Base-by-base conservation (phyloP, 148 eudicot species). In the Arbutus unedo region DNA sequence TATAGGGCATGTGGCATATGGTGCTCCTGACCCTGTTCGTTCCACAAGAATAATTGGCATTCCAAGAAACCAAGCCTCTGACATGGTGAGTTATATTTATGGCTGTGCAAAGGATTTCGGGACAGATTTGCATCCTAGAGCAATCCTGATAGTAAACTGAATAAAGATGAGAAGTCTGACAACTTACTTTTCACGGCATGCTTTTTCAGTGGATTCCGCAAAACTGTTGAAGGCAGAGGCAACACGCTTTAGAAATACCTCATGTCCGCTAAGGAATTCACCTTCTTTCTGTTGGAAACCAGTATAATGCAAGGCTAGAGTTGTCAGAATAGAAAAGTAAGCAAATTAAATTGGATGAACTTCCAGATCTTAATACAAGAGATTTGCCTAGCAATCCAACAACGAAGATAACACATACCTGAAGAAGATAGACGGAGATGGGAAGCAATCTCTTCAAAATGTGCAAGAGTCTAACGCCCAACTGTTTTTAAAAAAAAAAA, bases 361-460 rank as follows among this genome's bases (percentile, higher is more conserved):
- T 23, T 50, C 50, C 54, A 38, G 76, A 48, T 74, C n/a, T 9
- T 48, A 72, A 48, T 13, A 18, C 8, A 59, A 44, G 59, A 60
- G n/a, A 31, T 73, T 4, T 59, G 25, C 55, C 47, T 14, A 73
- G 59, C 47, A 74, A 74, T 11, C 81, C 44, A 59, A 47, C 79
- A 79, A n/a, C 59, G 21, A 76, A 78, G 3, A 77, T 15, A 87
- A 43, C 9, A 72, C 50, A 59, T 89, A 94, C 99, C 97, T 93
- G 98, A 78, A 96, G 89, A 90, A 96, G 95, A 84, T 90, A 88
- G 85, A 96, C 92, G 85, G 98, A 94, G 41, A 96, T 92, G 54
- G 99, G 99, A 79, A 93, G 91, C 88, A 96, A 88, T 84, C 99
- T 92, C 88, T 94, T 94, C 56, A 96, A 91, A 83, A 96, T 93